phyloP scores from a whole-genome alignment of 768 basidiomycete genomes.

The Gymnopilus junonius region DNA sequence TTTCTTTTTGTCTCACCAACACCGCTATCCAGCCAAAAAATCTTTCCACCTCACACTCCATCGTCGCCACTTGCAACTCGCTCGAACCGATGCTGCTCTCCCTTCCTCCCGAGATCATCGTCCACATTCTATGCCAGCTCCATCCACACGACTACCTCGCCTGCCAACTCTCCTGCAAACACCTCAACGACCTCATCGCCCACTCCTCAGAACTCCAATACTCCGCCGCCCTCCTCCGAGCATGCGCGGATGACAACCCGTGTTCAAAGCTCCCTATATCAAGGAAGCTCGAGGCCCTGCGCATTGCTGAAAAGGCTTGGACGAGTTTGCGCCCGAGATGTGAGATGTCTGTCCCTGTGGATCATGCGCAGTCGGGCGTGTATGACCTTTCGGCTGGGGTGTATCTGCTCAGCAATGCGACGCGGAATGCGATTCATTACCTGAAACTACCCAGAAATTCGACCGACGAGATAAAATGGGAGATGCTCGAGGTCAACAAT shows the following conservation, averaged over 20 bases:
- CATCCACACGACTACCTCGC: slow-evolving; percentile 34
- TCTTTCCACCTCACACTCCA: too few relatives aligned
- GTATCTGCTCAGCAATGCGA: slow-evolving; percentile 42
- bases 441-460: slow-evolving; percentile 33
- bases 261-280: slow-evolving; percentile 23
- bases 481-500: slow-evolving; percentile 27
- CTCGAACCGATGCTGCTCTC: background rate
- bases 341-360: slow-evolving; percentile 29
- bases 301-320: slow-evolving; percentile 37
- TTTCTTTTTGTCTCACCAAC: too few relatives aligned
- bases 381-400: slow-evolving; percentile 47
- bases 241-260: slow-evolving; percentile 35
- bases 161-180: slow-evolving; percentile 26
- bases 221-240: slow-evolving; percentile 26
- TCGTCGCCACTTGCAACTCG: too few relatives aligned
- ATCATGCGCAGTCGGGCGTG: slow-evolving; percentile 37
- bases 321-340: slow-evolving; percentile 28
- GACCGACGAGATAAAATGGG: slow-evolving; percentile 34
- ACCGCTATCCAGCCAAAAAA: too few relatives aligned
- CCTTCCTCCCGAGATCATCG: background rate
- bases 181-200: slow-evolving; percentile 29
- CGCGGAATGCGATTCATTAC: slow-evolving; percentile 35
- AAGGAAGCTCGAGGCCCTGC: slow-evolving; percentile 32
- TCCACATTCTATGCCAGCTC: slow-evolving; percentile 25
- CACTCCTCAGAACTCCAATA: slow-evolving; percentile 38